Conservation (phyloP, 2,329 filamentous ascomycete genomes). For the Penicillium expansum region DNA sequence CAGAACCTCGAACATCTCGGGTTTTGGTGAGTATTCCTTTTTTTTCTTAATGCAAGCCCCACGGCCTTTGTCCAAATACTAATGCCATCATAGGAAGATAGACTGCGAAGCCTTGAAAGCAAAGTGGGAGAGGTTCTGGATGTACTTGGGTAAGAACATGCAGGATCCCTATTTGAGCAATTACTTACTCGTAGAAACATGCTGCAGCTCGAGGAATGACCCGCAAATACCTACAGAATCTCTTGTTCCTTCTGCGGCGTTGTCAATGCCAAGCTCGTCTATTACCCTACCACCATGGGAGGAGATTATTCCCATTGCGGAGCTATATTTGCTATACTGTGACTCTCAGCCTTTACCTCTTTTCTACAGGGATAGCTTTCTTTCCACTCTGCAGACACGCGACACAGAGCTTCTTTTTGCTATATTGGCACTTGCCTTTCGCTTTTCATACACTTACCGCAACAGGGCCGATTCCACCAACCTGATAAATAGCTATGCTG, state of each 20-base stretch:
- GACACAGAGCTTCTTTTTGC: slow-evolving; percentile 36
- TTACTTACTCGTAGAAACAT: neutral
- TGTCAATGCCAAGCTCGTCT: slow-evolving; percentile 15
- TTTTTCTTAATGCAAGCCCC: neutral
- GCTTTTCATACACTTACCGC: slow-evolving; percentile 40
- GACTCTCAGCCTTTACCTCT: slow-evolving; percentile 52
- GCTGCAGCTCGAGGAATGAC: slow-evolving; percentile 17
- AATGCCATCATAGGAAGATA: slow-evolving; percentile 27
- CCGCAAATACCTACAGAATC: slow-evolving; percentile 7
- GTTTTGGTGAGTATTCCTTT: slow-evolving; percentile 19
- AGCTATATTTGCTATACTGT: slow-evolving; percentile 49
- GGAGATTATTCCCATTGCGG: slow-evolving; percentile 38
- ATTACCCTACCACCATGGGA: slow-evolving; percentile 41
- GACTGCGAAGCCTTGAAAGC: slow-evolving; percentile 34
- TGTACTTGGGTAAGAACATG: slow-evolving; percentile 33
- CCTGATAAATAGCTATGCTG: slow-evolving; percentile 39
- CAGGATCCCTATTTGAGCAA: slow-evolving; percentile 1
- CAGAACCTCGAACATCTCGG: slow-evolving; percentile 15
- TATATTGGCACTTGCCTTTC: slow-evolving; percentile 43
- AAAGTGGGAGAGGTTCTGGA: slow-evolving; percentile 38
- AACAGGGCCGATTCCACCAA: slow-evolving; percentile 22
- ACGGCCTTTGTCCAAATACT: neutral
- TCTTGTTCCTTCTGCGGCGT: slow-evolving; percentile 8
- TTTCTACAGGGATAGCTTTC: slow-evolving; percentile 44
- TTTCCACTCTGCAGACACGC: slow-evolving; percentile 41